These are phyloP conservation scores for Skeletonema costatum DNA, from an alignment of 108 stramenopile genomes.

Conservation along the genomic window DNA sequence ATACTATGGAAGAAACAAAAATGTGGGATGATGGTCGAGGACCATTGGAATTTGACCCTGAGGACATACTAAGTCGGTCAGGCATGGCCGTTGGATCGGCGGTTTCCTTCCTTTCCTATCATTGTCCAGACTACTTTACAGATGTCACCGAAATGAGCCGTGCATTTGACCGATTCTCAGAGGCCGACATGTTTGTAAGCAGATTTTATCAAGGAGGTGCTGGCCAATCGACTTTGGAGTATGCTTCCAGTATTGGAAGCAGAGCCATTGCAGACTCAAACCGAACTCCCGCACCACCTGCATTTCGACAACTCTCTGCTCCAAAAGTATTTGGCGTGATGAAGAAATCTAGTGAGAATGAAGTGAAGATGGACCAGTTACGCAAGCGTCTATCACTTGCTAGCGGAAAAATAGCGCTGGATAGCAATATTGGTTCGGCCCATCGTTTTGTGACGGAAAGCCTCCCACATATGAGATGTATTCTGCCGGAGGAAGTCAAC, in stretches of 20 bases:
- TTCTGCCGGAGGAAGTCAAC: conserved; percentile 62
- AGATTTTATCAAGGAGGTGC: conserved; percentile 22
- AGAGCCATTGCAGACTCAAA: conserved; percentile 73
- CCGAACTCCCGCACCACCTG: conserved; percentile 64
- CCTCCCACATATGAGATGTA: conserved; percentile 58
- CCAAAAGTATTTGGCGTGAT: conserved; percentile 74
- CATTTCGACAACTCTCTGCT: conserved; percentile 76
- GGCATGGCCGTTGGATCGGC: conserved; percentile 72
- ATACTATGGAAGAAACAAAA: conserved; percentile 9
- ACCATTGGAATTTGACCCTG: conserved; percentile 80
- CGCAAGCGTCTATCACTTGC: conserved; percentile 44
- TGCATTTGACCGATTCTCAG: conserved; percentile 64
- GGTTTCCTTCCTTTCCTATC: conserved; percentile 76
- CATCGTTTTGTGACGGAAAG: conserved; percentile 61
- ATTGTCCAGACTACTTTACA: conserved; percentile 86
- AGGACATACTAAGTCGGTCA: conserved; percentile 68
- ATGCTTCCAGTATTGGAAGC: conserved; percentile 62
- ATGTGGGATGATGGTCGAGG: conserved; percentile 43
- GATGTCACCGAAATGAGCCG: conserved; percentile 67
- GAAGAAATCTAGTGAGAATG: conserved; percentile 66
- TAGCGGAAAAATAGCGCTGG: conserved; percentile 19
- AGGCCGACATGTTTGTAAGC: conserved; percentile 65
- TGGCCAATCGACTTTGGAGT: conserved; percentile 54
- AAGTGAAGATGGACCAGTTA: conserved; percentile 53
- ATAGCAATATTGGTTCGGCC: conserved; percentile 46